phyloP scores from a whole-genome alignment of 352 stramenopile species.

The Phytophthora tentaculata region DNA sequence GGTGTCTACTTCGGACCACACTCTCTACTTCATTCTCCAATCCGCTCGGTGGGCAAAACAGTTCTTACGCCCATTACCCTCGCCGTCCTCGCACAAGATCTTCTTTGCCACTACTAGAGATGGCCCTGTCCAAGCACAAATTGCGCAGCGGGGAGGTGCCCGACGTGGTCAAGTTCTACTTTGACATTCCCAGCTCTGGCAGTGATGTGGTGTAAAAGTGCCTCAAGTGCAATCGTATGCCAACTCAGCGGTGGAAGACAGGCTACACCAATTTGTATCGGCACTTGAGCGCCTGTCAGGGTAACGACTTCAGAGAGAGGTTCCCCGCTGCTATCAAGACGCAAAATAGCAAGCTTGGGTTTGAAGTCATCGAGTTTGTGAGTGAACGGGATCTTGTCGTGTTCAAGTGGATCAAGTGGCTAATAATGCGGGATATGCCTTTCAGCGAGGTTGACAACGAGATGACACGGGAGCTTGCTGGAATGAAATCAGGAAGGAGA shows the following conservation, averaged over 20 bases:
- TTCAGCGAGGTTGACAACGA: neutral
- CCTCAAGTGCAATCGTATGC: neutral
- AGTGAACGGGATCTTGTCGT: neutral
- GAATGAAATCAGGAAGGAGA: slow-evolving; percentile 37
- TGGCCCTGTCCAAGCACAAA: neutral
- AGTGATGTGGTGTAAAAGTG: neutral
- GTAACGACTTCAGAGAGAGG: neutral
- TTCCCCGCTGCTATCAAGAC: neutral
- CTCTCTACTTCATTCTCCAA: neutral
- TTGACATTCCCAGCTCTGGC: neutral
- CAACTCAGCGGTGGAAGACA: neutral
- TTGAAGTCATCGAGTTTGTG: neutral
- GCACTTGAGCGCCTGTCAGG: neutral
- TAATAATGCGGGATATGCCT: neutral
- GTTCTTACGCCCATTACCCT: neutral
- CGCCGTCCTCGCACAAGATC: no score
- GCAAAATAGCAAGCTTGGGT: neutral
- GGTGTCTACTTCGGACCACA: neutral
- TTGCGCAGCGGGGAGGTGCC: neutral
- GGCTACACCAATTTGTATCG: neutral
- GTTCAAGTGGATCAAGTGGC: neutral
- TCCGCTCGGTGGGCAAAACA: neutral
- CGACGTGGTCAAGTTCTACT: neutral
- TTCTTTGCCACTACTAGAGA: neutral
- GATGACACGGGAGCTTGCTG: neutral